Evolutionary conservation across 208 protist species (phyloP).

Genomic region (Naegleria gruberi): DNA sequence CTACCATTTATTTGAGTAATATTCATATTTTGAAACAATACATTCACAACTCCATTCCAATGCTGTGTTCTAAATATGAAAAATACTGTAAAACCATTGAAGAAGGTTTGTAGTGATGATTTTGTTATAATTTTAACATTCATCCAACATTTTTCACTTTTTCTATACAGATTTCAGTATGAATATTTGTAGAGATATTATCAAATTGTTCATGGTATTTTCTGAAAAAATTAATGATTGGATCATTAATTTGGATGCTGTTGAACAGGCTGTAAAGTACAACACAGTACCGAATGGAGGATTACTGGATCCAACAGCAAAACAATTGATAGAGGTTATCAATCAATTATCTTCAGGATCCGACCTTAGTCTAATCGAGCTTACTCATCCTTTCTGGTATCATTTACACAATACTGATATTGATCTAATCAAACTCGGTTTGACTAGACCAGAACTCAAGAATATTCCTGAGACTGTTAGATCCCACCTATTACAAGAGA

Average conservation of each 20-base stretch:
- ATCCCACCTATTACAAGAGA: too few species aligned
- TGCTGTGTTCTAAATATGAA: neutral
- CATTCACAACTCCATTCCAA: neutral
- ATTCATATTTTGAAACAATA: neutral
- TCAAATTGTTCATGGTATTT: neutral
- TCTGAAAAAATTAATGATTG: neutral
- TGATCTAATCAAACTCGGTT: neutral
- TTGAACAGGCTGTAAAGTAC: neutral
- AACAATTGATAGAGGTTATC: neutral
- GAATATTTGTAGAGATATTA: neutral
- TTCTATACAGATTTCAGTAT: neutral
- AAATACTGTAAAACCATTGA: neutral
- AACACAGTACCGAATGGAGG: neutral
- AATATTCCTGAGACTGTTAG: too few species aligned
- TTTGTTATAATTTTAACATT: neutral
- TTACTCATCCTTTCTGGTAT: neutral
- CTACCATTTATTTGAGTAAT: neutral
- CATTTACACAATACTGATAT: neutral
- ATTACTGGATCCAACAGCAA: neutral
- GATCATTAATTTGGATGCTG: neutral
- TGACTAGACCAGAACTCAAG: neutral
- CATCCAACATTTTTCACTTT: too few species aligned
- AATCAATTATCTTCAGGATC: neutral
- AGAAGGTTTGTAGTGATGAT: neutral
- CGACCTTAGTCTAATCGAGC: neutral